Percentiles rank a stretch among this genome's conserved stretches.
phyloP scores from a whole-genome alignment of 1,284 basidiomycete genomes.

The Tetrapyrgos nigripes region DNA sequence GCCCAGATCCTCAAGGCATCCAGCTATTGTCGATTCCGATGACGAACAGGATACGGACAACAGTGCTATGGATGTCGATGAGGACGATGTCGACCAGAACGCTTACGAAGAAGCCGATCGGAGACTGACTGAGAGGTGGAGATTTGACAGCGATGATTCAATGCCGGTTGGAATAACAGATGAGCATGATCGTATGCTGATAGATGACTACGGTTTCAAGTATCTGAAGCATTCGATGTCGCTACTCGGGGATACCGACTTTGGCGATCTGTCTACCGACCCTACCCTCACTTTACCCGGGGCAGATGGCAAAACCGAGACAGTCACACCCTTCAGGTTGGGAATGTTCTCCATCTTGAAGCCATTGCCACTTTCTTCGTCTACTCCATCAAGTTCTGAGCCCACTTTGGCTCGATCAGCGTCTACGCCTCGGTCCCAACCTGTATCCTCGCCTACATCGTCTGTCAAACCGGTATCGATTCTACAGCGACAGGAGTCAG shows the following conservation, averaged over 20 bases:
- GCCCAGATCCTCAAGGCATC: constrained; percentile 5
- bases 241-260: not conserved
- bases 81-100: constrained; percentile 37
- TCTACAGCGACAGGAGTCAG: not conserved
- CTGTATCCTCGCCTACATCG: too few relatives aligned
- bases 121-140: constrained; percentile 67
- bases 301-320: not conserved
- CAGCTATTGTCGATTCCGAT: constrained; percentile 18
- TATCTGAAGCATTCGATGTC: constrained; percentile 2
- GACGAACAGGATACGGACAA: constrained; percentile 14
- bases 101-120: constrained; percentile 43
- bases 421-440: not conserved
- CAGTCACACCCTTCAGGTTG: constrained; percentile 1
- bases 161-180: constrained; percentile 66
- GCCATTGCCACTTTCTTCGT: not conserved
- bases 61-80: constrained; percentile 37
- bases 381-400: constrained; percentile 1
- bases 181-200: constrained; percentile 68
- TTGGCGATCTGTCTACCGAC: constrained; percentile 1
- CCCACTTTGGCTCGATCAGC: not conserved
- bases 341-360: not conserved
- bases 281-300: not conserved
- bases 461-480: not conserved
- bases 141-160: constrained; percentile 71
- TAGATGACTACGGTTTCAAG: constrained; percentile 74